These are phyloP conservation scores for Gossypium trilobum DNA, from an alignment of 441 rosid species.

Conservation along the genomic window DNA sequence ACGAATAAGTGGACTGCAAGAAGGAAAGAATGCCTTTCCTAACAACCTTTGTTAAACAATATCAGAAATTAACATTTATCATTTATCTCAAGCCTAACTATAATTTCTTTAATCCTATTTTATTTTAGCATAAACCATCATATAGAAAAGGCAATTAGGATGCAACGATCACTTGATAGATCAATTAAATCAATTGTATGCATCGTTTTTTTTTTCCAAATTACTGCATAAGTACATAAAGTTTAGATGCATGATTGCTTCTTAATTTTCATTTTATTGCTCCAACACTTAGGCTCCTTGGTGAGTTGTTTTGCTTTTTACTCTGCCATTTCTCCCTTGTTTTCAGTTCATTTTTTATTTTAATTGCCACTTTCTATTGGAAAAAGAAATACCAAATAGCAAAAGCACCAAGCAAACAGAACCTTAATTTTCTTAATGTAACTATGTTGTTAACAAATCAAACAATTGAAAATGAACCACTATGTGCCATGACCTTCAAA, in stretches of 20 bases:
- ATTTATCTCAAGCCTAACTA: not conserved
- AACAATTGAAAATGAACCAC: not conserved
- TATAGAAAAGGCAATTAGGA: not conserved
- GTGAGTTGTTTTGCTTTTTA: not conserved
- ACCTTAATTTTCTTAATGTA: not conserved
- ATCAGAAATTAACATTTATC: not conserved
- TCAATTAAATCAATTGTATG: not conserved
- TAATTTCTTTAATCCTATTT: not conserved
- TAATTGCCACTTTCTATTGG: not conserved
- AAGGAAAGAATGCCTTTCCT: constrained; percentile 10
- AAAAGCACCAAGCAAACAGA: not conserved
- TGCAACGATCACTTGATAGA: not conserved
- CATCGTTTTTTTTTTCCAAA: not conserved
- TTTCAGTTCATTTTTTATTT: not conserved
- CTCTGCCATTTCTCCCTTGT: not conserved
- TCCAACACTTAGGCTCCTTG: not conserved
- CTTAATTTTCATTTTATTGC: not conserved
- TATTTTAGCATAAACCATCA: not conserved
- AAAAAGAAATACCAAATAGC: not conserved
- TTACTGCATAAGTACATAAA: not conserved
- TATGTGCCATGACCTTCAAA: not conserved
- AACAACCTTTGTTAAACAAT: not conserved
- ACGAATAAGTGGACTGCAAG: constrained; percentile 20
- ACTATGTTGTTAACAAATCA: not conserved
- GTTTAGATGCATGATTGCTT: not conserved